phyloP scores from a whole-genome alignment of 75 land plant genomes.

The Cupressus sempervirens region DNA sequence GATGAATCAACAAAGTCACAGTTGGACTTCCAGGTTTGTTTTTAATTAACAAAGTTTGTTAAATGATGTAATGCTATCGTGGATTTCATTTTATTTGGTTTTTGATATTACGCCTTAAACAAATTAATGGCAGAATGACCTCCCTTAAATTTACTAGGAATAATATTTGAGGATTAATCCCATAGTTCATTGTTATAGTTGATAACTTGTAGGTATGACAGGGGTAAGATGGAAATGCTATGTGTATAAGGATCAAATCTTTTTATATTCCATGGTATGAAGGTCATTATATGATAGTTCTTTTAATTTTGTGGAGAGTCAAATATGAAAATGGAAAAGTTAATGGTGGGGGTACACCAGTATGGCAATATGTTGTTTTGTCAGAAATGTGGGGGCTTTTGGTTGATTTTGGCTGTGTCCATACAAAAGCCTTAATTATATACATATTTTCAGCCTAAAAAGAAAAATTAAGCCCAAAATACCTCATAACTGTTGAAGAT shows the following conservation, averaged over 20 bases:
- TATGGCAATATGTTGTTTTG: too few relatives aligned
- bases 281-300: background rate
- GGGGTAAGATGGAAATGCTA: background rate
- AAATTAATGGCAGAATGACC: background rate
- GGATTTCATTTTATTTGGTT: background rate
- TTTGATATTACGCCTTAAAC: background rate
- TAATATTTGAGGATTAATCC: background rate
- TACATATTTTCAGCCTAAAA: too few relatives aligned
- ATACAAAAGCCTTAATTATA: too few relatives aligned
- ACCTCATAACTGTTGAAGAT: too few relatives aligned
- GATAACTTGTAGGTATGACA: background rate
- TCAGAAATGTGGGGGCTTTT: too few relatives aligned
- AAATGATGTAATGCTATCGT: background rate
- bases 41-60: background rate
- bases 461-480: too few relatives aligned
- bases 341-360: too few relatives aligned
- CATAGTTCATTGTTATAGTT: background rate
- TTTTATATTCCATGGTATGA: background rate
- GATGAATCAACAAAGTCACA: constrained; percentile 56
- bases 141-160: background rate
- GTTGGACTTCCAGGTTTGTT: constrained; percentile 83
- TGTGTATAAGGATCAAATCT: too few relatives aligned
- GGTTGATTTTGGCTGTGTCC: too few relatives aligned
- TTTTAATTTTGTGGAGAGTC: background rate
- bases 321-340: background rate